These are phyloP conservation scores for Leptodermis oblonga DNA, from an alignment of 257 asterid genomes.

Conservation along the genomic window DNA sequence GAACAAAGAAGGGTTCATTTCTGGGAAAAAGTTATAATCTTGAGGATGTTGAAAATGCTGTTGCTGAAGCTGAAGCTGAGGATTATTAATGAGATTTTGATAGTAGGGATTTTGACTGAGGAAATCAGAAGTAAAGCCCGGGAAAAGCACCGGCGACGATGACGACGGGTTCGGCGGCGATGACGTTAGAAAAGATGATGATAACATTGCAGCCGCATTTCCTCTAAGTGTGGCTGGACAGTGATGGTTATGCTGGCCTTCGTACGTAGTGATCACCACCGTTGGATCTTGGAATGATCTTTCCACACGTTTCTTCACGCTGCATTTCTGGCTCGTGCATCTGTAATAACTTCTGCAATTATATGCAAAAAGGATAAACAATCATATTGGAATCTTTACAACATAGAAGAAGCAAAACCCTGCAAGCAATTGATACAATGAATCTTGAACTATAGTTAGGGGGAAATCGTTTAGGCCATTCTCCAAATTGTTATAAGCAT, in stretches of 20 bases:
- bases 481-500: neutral
- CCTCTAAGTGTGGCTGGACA: conserved; percentile 63
- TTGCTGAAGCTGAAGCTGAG: conserved; percentile 9
- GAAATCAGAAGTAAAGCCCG: conserved; percentile 31
- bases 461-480: neutral
- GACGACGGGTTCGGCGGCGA: conserved; percentile 23
- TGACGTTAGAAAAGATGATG: conserved; percentile 42
- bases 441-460: neutral
- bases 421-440: neutral
- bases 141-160: conserved; percentile 1
- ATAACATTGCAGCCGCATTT: conserved; percentile 46
- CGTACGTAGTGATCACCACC: conserved; percentile 80
- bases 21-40: conserved; percentile 18
- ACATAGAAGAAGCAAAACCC: neutral
- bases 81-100: conserved; percentile 9
- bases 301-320: conserved; percentile 81
- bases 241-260: conserved; percentile 88
- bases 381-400: neutral
- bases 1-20: conserved; percentile 19
- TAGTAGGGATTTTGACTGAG: conserved; percentile 21
- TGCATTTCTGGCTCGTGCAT: conserved; percentile 76
- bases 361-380: neutral
- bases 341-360: conserved; percentile 77
- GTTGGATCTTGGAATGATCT: conserved; percentile 73
- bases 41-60: conserved; percentile 20